A percentile compares a stretch with the other conserved stretches of the same genome.
These are phyloP conservation scores for Aspergillus oerlinghausenensis DNA, from an alignment of 2,329 filamentous ascomycete genomes.

Conservation along the genomic window DNA sequence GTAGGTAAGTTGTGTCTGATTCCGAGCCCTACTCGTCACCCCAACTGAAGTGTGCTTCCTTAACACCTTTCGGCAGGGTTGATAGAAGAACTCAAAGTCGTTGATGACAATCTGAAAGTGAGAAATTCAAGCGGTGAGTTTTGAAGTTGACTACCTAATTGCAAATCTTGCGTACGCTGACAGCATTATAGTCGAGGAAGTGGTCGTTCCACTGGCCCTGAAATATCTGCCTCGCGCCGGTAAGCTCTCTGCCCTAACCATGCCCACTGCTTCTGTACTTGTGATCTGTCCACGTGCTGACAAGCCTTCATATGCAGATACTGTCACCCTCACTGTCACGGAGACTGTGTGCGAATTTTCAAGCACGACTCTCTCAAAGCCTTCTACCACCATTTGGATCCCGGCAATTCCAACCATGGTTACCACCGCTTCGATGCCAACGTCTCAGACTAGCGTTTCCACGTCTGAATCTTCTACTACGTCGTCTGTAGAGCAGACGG, in stretches of 20 bases:
- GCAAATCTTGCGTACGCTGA: background rate
- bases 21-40: background rate
- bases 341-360: slow-evolving; percentile 16
- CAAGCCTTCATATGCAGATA: background rate
- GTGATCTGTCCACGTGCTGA: background rate
- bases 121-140: background rate
- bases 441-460: slow-evolving; percentile 1
- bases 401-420: background rate
- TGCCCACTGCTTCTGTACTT: slow-evolving; percentile 3
- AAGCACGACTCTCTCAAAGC: background rate
- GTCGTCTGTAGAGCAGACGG: background rate
- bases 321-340: slow-evolving; percentile 19
- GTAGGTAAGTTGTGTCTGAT: slow-evolving; percentile 15
- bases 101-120: background rate
- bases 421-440: background rate
- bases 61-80: background rate
- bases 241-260: background rate
- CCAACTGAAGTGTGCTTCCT: background rate
- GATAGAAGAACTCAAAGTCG: background rate
- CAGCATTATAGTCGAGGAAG: background rate
- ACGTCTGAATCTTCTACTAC: background rate
- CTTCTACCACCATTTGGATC: background rate
- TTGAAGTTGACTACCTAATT: background rate
- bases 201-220: background rate
- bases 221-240: background rate